phyloP scores from a whole-genome alignment of 768 basidiomycete species.

The Lenzites betulinus region DNA sequence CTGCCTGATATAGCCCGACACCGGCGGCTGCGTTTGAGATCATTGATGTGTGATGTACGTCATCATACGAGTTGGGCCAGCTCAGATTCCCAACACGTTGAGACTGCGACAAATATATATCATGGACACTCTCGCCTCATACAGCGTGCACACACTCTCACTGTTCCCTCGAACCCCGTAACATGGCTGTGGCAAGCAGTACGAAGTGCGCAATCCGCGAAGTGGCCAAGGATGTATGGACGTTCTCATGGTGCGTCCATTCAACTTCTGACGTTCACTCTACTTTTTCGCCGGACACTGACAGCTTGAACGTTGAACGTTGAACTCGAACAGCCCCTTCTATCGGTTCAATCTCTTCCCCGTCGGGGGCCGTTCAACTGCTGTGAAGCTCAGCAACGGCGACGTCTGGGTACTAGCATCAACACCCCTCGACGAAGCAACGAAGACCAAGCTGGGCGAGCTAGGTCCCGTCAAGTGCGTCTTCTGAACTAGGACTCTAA shows the following conservation, averaged over 20 bases:
- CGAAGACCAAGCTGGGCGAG: constrained; percentile 58
- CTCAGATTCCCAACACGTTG: no score
- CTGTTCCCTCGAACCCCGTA: background rate
- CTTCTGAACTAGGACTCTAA: no score
- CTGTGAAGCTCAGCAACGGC: constrained; percentile 65
- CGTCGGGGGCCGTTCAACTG: constrained; percentile 83
- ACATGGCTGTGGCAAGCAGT: background rate
- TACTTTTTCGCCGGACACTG: no score
- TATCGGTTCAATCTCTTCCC: constrained; percentile 66
- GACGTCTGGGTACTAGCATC: constrained; percentile 86
- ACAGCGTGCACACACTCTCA: background rate
- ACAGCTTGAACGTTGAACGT: no score
- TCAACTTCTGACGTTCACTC: background rate
- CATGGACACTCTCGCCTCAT: no score
- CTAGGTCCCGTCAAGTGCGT: constrained; percentile 71
- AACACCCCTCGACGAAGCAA: constrained; percentile 66
- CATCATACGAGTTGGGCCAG: background rate
- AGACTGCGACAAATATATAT: no score
- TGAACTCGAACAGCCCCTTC: constrained; percentile 54
- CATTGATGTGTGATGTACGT: background rate
- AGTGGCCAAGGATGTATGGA: constrained; percentile 55
- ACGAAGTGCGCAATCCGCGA: constrained; percentile 12
- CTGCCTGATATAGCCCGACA: background rate
- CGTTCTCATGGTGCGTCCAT: constrained; percentile 57
- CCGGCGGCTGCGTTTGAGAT: background rate